A percentile compares a stretch with the other conserved stretches of the same genome.
These are phyloP conservation scores for Yarrowia sp. DNA, from an alignment of 805 yeast species.

Conservation along the genomic window DNA sequence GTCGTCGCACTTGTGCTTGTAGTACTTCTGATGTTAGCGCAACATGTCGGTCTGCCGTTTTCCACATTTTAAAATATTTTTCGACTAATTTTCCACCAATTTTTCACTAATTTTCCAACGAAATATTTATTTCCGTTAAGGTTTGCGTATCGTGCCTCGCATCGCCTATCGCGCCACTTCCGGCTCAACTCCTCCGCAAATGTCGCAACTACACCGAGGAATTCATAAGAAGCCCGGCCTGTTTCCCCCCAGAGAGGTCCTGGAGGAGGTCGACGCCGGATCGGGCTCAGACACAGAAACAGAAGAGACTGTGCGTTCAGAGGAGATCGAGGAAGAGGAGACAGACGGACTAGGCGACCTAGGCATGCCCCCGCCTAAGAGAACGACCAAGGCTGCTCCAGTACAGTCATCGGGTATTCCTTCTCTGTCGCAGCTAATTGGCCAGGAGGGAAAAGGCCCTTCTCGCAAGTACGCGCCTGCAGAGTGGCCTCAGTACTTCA, in stretches of 20 bases:
- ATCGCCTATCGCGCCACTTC: no score
- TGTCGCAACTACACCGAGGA: slow-evolving; percentile 16
- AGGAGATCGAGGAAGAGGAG: neutral
- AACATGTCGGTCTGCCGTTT: no score
- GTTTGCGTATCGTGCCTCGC: slow-evolving; percentile 10
- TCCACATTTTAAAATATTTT: no score
- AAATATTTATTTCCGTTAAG: neutral
- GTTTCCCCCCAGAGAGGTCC: slow-evolving; percentile 1
- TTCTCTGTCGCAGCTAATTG: neutral
- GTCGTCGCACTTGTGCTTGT: no score
- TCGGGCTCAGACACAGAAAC: slow-evolving; percentile 21
- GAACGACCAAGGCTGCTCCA: neutral
- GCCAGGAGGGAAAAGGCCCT: neutral
- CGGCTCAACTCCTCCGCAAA: no score
- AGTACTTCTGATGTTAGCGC: no score
- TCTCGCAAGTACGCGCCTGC: slow-evolving; percentile 20
- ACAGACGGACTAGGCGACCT: slow-evolving; percentile 1
- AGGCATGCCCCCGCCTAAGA: slow-evolving; percentile 11
- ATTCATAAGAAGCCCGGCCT: slow-evolving; percentile 19
- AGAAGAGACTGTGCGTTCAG: neutral
- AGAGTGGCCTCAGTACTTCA: slow-evolving; percentile 20
- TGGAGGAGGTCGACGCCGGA: slow-evolving; percentile 1
- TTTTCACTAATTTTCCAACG: no score
- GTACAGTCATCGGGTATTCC: neutral
- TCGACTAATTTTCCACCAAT: no score